Conservation (phyloP, 768 basidiomycete genomes). For the Rhodotorula toruloides region DNA sequence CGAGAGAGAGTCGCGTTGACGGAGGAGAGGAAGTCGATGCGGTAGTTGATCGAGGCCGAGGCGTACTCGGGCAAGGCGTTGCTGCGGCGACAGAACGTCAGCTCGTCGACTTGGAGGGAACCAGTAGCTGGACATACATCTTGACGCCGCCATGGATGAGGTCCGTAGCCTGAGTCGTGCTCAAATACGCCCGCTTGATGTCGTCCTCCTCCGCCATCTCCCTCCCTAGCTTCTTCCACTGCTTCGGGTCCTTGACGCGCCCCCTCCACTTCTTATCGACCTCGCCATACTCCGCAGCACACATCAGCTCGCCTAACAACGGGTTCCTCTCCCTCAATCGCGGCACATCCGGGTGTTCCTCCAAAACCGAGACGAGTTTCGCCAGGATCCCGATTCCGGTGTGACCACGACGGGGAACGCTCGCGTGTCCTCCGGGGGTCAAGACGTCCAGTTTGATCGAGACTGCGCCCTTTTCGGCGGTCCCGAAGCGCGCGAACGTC, state of each 20-base stretch:
- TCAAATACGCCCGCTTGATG: conserved; percentile 44
- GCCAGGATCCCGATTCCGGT: conserved; percentile 77
- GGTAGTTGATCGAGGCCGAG: conserved; percentile 28
- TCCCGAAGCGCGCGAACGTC: conserved; percentile 44
- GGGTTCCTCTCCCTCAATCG: conserved; percentile 44
- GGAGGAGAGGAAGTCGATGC: conserved; percentile 32
- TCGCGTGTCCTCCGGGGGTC: conserved; percentile 76
- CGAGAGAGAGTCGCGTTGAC: conserved; percentile 12
- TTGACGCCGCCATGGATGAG: conserved; percentile 48
- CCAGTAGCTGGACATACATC: conserved; percentile 13
- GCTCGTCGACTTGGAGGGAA: no score
- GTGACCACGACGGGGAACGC: conserved; percentile 66
- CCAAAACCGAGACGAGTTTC: conserved; percentile 62
- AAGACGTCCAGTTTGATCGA: conserved; percentile 62
- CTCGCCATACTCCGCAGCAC: conserved; percentile 59
- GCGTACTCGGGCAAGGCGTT: conserved; percentile 37
- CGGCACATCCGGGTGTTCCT: conserved; percentile 56
- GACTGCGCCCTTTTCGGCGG: conserved; percentile 56
- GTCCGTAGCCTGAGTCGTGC: conserved; percentile 75
- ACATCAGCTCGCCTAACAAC: conserved; percentile 54
- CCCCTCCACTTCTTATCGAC: conserved; percentile 56
- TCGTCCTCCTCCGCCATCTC: conserved; percentile 46
- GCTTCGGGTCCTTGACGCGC: conserved; percentile 40
- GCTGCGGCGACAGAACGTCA: no score
- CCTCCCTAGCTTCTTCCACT: conserved; percentile 52